These are phyloP conservation scores for Batkoa obscura DNA, from an alignment of 371 early-diverging fungal genomes.

Conservation along the genomic window DNA sequence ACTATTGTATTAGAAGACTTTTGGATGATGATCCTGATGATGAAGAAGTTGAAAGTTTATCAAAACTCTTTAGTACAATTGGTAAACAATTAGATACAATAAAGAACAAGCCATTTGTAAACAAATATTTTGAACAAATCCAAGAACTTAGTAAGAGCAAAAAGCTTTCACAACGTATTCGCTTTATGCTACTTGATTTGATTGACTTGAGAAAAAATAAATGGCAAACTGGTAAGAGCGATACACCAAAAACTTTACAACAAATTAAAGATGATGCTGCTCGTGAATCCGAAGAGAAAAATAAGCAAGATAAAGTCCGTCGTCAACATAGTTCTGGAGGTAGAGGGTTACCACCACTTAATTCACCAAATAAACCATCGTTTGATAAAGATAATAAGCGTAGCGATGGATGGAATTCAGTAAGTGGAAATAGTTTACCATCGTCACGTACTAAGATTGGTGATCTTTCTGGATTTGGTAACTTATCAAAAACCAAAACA, in stretches of 20 bases:
- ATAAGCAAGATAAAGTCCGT: conserved; percentile 29
- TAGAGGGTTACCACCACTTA: conserved; percentile 10
- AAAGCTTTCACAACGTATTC: conserved; percentile 61
- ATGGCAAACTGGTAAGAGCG: conserved; percentile 43
- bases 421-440: conserved; percentile 23
- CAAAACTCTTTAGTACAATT: conserved; percentile 72
- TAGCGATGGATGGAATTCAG: conserved; percentile 57
- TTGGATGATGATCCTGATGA: conserved; percentile 36
- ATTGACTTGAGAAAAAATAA: conserved; percentile 68
- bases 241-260: conserved; percentile 58
- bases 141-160: conserved; percentile 34
- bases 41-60: conserved; percentile 82
- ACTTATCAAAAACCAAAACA: conserved; percentile 41
- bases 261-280: conserved; percentile 65
- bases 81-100: conserved; percentile 20
- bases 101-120: conserved; percentile 32
- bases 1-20: conserved; percentile 59
- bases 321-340: conserved; percentile 42
- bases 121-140: conserved; percentile 63
- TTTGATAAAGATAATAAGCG: not conserved
- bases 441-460: conserved; percentile 23
- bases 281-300: conserved; percentile 40
- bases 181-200: conserved; percentile 83
- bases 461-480: conserved; percentile 62
- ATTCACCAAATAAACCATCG: not conserved